These are phyloP conservation scores for Anisodus tanguticus DNA, from an alignment of 257 asterid species.

Conservation along the genomic window DNA sequence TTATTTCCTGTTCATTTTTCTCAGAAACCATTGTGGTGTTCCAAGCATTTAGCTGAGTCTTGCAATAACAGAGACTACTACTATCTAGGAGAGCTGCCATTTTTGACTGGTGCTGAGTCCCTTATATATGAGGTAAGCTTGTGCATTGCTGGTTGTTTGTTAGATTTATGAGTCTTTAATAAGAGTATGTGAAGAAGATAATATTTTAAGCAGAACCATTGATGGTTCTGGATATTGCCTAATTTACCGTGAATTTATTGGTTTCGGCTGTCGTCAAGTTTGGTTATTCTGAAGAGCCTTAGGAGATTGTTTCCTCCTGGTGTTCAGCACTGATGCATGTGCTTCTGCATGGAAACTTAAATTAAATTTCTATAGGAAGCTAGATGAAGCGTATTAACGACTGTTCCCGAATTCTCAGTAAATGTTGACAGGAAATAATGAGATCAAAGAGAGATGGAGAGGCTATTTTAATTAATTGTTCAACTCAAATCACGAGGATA, in stretches of 20 bases:
- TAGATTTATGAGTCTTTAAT: background rate
- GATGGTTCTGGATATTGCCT: background rate
- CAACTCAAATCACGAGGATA: background rate
- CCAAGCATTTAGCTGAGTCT: constrained; percentile 47
- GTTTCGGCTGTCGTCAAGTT: background rate
- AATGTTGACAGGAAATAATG: constrained; percentile 13
- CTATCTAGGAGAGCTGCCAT: constrained; percentile 93
- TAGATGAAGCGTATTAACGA: background rate
- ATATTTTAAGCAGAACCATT: background rate
- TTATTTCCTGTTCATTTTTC: constrained; percentile 24
- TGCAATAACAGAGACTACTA: constrained; percentile 79
- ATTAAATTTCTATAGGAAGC: background rate
- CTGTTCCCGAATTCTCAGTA: background rate
- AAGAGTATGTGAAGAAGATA: background rate
- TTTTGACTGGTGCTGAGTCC: constrained; percentile 69
- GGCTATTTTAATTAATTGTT: background rate
- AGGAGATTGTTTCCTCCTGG: background rate
- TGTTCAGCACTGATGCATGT: background rate
- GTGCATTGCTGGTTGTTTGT: background rate
- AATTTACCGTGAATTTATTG: background rate
- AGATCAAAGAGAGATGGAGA: background rate
- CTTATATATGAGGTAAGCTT: constrained; percentile 80
- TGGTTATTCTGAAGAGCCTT: background rate
- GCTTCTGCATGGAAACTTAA: background rate
- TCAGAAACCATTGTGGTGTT: constrained; percentile 99